phyloP scores from a whole-genome alignment of 306 rosid species.

The Prunus dulcis region DNA sequence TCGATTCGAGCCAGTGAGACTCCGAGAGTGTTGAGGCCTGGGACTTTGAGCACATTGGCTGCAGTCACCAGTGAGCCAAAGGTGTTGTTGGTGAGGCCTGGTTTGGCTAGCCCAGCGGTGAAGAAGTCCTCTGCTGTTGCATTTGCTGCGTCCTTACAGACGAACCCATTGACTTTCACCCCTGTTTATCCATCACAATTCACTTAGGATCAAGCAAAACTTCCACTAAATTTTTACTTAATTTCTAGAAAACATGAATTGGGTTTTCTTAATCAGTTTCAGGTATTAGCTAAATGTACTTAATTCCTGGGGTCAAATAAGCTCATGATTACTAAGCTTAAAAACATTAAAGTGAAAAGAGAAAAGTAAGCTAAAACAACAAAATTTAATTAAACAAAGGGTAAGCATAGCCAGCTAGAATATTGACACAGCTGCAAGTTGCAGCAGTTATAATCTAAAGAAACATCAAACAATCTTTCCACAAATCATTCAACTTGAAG shows the following conservation, averaged over 20 bases:
- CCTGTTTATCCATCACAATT: slow-evolving; percentile 31
- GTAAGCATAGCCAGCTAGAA: not conserved
- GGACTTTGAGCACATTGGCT: slow-evolving; percentile 66
- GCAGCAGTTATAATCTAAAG: too few species aligned
- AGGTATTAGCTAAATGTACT: not conserved
- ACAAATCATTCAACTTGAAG: not conserved
- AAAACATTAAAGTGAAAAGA: not conserved
- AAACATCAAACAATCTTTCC: not conserved
- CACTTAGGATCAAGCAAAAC: not conserved
- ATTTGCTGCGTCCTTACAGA: slow-evolving; percentile 52
- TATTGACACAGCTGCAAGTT: not conserved
- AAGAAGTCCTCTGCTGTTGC: slow-evolving; percentile 66
- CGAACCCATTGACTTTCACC: slow-evolving; percentile 64
- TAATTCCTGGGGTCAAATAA: not conserved
- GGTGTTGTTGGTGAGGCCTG: slow-evolving; percentile 72
- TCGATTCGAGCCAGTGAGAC: slow-evolving; percentile 75
- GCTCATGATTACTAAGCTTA: not conserved
- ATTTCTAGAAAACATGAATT: not conserved
- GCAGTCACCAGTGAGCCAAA: slow-evolving; percentile 61
- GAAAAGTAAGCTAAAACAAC: not conserved
- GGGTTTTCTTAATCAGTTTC: not conserved
- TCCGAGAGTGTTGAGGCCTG: slow-evolving; percentile 90
- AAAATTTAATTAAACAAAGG: not conserved
- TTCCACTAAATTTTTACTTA: not conserved
- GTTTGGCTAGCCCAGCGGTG: slow-evolving; percentile 49